These are phyloP conservation scores for Cryphonectria nitschkei DNA, from an alignment of 2,329 filamentous ascomycete species.

Conservation along the genomic window DNA sequence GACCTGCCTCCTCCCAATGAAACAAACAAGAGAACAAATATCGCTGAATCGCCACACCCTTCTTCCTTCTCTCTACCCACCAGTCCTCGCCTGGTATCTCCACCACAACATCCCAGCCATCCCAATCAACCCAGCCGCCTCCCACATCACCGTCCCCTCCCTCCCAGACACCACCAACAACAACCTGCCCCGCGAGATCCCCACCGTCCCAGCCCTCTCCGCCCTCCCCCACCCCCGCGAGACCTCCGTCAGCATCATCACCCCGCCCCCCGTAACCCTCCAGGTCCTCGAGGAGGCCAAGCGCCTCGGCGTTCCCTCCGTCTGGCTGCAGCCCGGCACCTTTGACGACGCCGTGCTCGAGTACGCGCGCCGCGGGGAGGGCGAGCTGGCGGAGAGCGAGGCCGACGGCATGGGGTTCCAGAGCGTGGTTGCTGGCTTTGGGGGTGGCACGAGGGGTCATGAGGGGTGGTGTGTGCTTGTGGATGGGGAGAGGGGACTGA, in stretches of 20 bases:
- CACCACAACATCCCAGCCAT: constrained; percentile 74
- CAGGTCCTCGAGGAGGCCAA: constrained; percentile 78
- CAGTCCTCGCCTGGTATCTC: constrained; percentile 91
- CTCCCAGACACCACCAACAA: constrained; percentile 35
- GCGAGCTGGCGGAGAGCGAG: constrained; percentile 36
- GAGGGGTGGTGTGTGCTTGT: constrained; percentile 90
- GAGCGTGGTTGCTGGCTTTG: constrained; percentile 69
- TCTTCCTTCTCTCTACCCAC: not conserved
- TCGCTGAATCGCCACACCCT: not conserved
- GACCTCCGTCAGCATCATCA: constrained; percentile 85
- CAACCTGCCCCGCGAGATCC: constrained; percentile 47
- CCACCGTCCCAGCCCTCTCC: constrained; percentile 67
- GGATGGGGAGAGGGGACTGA: constrained; percentile 72
- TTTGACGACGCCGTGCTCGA: constrained; percentile 77
- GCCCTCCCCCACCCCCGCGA: constrained; percentile 67
- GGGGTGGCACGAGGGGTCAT: constrained; percentile 56
- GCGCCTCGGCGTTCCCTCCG: constrained; percentile 68
- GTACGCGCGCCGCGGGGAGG: constrained; percentile 63
- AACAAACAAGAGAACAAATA: too few species aligned
- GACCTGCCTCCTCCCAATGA: not conserved
- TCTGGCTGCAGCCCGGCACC: constrained; percentile 91
- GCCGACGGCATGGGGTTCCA: constrained; percentile 53
- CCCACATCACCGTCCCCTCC: constrained; percentile 63
- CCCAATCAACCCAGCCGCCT: constrained; percentile 77
- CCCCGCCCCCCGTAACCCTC: constrained; percentile 77